Evolutionary conservation across 2,329 filamentous ascomycete genomes (phyloP), one percentile per base, ranked within the genome.

Genomic region (Teratosphaeria zuluensis): DNA sequence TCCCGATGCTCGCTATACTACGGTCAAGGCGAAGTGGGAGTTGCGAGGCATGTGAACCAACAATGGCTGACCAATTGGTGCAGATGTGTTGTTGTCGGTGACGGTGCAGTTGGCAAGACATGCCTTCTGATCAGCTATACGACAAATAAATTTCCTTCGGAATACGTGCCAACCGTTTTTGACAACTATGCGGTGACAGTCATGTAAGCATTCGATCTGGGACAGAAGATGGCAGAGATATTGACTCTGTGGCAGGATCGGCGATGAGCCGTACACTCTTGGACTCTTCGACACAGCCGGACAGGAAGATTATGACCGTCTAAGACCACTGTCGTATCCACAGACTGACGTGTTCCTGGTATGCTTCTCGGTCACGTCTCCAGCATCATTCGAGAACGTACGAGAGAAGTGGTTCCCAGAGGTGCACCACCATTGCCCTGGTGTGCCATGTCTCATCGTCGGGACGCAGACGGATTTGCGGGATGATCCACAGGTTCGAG

Each of bases 131-230:
- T 99, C 80, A 95, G 90, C 75, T 99, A 99, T 79, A 99, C 94
- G 65, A 99, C 94, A 65, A 99, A 99, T 83, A 97, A 97, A 72
- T 99, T 99, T 76, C 94, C 94, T 38, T 96, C 92, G 70, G 94
- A 99, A 92, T 99, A 99, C 76, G 94, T 99, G 60, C 94, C 94
- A 56, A 99, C 94, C 32, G 94, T 99, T 64, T 99, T 99, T 77
- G 94, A 99, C 77, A 99, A 99, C 79, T 99, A 99, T 83, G 94
- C 94, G 59, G 94, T 99, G 74, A 99, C 94, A 66, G 94, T 99
- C 68, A 99, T 99, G 94, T 70, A 64, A 14, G 68, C 54, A 30
- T 19, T 35, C 14, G 12, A 11, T 19, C 14, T 14, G 21, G 42
- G n/a, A 42, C 24, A 58, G 48, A 60, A 38, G n/a, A 5, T 19